These are phyloP conservation scores for Teunomyces kruisii DNA, from an alignment of 805 yeast species.

Conservation along the genomic window DNA sequence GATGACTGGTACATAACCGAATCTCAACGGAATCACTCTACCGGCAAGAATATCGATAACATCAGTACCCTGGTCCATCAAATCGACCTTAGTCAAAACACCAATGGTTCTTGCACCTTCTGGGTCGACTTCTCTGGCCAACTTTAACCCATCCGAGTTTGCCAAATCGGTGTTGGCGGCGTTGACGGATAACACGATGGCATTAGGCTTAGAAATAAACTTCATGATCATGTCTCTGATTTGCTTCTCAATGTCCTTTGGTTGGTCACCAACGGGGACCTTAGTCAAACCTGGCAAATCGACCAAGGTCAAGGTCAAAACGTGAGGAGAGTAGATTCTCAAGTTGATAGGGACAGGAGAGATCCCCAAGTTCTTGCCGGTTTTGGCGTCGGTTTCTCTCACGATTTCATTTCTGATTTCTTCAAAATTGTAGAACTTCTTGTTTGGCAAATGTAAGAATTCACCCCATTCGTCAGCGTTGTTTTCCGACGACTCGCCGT, in stretches of 20 bases:
- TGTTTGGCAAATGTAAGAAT: slow-evolving; percentile 87
- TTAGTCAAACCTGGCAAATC: slow-evolving; percentile 97
- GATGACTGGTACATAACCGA: slow-evolving; percentile 90
- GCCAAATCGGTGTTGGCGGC: slow-evolving; percentile 90
- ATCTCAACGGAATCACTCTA: slow-evolving; percentile 89
- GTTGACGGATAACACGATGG: slow-evolving; percentile 90
- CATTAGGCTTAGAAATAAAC: slow-evolving; percentile 92
- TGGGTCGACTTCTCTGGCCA: slow-evolving; percentile 97
- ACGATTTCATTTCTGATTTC: slow-evolving; percentile 90
- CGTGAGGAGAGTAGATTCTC: slow-evolving; percentile 91
- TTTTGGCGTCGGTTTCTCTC: slow-evolving; percentile 82
- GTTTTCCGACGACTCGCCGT: slow-evolving; percentile 60
- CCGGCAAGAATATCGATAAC: slow-evolving; percentile 95
- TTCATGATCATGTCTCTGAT: slow-evolving; percentile 91
- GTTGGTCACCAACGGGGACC: slow-evolving; percentile 99
- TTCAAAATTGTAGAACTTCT: slow-evolving; percentile 82
- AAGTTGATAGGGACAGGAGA: slow-evolving; percentile 90
- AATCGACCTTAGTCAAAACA: slow-evolving; percentile 91
- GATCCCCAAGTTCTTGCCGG: slow-evolving; percentile 83
- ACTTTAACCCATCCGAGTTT: slow-evolving; percentile 91
- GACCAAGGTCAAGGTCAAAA: slow-evolving; percentile 87
- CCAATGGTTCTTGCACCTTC: slow-evolving; percentile 96
- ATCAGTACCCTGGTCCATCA: slow-evolving; percentile 98
- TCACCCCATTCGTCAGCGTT: slow-evolving; percentile 95
- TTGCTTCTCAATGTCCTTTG: slow-evolving; percentile 92